Evolutionary conservation across 257 asterid genomes (phyloP).

Genomic region (Avicennia marina): DNA sequence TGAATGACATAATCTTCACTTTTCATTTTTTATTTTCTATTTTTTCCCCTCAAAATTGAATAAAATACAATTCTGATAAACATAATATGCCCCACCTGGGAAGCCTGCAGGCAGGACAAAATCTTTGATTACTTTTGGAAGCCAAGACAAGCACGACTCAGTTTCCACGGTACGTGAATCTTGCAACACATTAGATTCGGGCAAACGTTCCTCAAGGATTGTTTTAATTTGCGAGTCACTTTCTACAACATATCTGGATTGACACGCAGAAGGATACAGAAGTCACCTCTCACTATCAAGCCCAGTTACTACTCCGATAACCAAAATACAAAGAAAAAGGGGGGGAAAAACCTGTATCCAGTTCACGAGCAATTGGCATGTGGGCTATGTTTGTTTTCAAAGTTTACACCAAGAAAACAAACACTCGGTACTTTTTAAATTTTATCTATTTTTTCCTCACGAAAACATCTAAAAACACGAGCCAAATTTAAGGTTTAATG

Average conservation of each 20-base stretch:
- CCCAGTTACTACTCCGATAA: slow-evolving; percentile 2
- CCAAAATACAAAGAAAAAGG: not conserved
- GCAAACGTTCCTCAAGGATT: slow-evolving; percentile 41
- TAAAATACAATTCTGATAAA: not conserved
- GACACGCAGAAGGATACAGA: slow-evolving; percentile 12
- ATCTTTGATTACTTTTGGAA: slow-evolving; percentile 62
- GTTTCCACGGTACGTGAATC: slow-evolving; percentile 20
- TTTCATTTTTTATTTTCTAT: too few species aligned
- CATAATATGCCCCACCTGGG: slow-evolving; percentile 50
- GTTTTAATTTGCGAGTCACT: slow-evolving; percentile 49
- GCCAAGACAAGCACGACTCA: slow-evolving; percentile 46
- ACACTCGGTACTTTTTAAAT: too few species aligned
- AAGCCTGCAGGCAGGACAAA: slow-evolving; percentile 84
- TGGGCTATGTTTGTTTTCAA: too few species aligned
- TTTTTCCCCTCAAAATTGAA: not conserved
- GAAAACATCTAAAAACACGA: too few species aligned
- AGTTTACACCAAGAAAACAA: too few species aligned
- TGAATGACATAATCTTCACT: too few species aligned
- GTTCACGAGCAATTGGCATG: not conserved
- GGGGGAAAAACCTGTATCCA: not conserved
- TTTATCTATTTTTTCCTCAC: too few species aligned
- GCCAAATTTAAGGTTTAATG: not conserved
- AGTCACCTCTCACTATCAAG: not conserved
- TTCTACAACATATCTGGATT: slow-evolving; percentile 60
- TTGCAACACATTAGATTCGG: slow-evolving; percentile 24